A percentile compares a stretch with the other conserved stretches of the same genome.
Evolutionary conservation across 106 monocot species (phyloP).

Genomic region (Platanthera zijinensis): DNA sequence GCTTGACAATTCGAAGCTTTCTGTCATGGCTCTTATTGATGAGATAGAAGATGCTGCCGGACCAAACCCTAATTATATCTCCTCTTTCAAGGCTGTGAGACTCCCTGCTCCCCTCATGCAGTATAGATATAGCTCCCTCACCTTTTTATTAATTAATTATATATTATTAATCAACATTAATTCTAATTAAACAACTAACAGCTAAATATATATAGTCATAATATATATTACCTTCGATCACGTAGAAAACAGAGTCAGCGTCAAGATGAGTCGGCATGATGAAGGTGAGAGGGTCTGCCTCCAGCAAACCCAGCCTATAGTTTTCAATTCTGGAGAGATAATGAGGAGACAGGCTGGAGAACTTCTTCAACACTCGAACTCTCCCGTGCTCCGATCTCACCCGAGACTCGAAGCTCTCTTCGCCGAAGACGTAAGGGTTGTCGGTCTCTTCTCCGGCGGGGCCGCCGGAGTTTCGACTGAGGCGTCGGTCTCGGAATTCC

Average conservation of each 20-base stretch:
- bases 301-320: slow-evolving; percentile 26
- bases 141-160: no score
- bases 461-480: no score
- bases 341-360: slow-evolving; percentile 18
- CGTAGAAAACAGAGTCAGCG: no score
- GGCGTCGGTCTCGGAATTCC: no score
- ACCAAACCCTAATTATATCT: slow-evolving; percentile 29
- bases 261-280: slow-evolving; percentile 23
- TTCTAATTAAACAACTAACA: no score
- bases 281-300: slow-evolving; percentile 36
- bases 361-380: slow-evolving; percentile 19
- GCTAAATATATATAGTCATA: no score
- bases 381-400: slow-evolving; percentile 27
- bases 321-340: slow-evolving; percentile 25
- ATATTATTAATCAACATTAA: no score
- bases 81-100: slow-evolving; percentile 27
- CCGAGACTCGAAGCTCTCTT: slow-evolving; percentile 18
- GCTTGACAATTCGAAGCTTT: slow-evolving; percentile 29
- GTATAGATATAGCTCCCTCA: slow-evolving; percentile 20
- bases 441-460: background rate
- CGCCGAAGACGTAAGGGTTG: slow-evolving; percentile 25
- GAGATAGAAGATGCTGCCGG: slow-evolving; percentile 28
- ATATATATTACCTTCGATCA: no score
- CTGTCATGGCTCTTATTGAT: slow-evolving; percentile 31
- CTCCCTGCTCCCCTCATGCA: slow-evolving; percentile 20